Evolutionary conservation across 2,329 filamentous ascomycete species (phyloP).

Genomic region (Macroventuria anomochaeta): DNA sequence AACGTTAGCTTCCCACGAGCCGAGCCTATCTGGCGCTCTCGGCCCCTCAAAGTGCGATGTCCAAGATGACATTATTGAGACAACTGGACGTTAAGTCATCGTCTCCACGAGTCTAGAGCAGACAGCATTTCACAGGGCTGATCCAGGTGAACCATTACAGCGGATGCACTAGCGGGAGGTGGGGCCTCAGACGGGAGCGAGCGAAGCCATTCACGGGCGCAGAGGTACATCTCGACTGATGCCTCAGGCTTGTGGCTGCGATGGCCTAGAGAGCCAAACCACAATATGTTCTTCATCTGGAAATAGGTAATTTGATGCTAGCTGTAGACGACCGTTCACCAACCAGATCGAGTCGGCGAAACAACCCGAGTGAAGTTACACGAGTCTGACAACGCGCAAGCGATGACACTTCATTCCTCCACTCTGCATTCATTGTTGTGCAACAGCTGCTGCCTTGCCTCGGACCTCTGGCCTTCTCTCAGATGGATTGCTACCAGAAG

Average conservation of each 20-base stretch:
- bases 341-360: not conserved
- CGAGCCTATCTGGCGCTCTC: slow-evolving; percentile 5
- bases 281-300: not conserved
- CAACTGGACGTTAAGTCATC: not conserved
- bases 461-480: not conserved
- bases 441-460: slow-evolving; percentile 12
- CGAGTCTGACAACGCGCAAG: slow-evolving; percentile 7
- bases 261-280: not conserved
- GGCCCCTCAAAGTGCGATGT: slow-evolving; percentile 12
- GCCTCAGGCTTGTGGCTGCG: slow-evolving; percentile 3
- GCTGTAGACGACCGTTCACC: not conserved
- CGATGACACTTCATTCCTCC: slow-evolving; percentile 12
- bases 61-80: not conserved
- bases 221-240: not conserved
- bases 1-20: not conserved
- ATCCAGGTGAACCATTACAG: slow-evolving; percentile 1
- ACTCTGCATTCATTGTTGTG: slow-evolving; percentile 5
- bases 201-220: not conserved
- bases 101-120: slow-evolving; percentile 1
- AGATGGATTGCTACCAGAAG: not conserved
- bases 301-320: not conserved
- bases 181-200: slow-evolving; percentile 6
- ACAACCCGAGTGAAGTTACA: slow-evolving; percentile 1
- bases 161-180: slow-evolving; percentile 12
- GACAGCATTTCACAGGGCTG: slow-evolving; percentile 3